These are phyloP conservation scores for Epichloe typhina DNA, from an alignment of 2,329 filamentous ascomycete genomes.

Conservation along the genomic window DNA sequence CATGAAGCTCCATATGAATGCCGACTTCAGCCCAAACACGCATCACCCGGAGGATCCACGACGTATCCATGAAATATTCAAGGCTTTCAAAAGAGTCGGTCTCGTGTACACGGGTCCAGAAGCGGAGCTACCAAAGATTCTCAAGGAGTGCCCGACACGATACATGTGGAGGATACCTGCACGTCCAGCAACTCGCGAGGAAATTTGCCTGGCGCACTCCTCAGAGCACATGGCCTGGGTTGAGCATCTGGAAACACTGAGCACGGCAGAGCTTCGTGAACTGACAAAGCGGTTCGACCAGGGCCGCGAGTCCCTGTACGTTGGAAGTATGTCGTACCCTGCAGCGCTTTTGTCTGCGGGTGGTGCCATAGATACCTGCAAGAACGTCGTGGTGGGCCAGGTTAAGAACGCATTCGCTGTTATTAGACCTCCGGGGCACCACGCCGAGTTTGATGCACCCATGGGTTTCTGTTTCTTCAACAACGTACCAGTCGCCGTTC, in stretches of 20 bases:
- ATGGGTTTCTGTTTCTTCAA: constrained; percentile 98
- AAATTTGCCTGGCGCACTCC: constrained; percentile 71
- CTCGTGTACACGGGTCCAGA: constrained; percentile 55
- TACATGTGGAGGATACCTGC: constrained; percentile 69
- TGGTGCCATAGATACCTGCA: constrained; percentile 89
- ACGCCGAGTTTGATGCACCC: constrained; percentile 72
- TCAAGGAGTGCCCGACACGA: constrained; percentile 40
- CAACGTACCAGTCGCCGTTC: constrained; percentile 88
- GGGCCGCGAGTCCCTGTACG: constrained; percentile 65
- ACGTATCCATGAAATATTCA: constrained; percentile 86
- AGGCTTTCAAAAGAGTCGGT: constrained; percentile 69
- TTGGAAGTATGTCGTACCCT: constrained; percentile 68
- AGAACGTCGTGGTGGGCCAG: constrained; percentile 68
- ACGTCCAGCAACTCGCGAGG: constrained; percentile 61
- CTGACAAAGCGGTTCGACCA: constrained; percentile 49
- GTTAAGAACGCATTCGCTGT: constrained; percentile 95
- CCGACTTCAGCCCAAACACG: constrained; percentile 57
- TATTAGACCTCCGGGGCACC: constrained; percentile 88
- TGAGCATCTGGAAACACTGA: constrained; percentile 37
- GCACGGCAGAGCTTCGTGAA: constrained; percentile 52
- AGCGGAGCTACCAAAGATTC: constrained; percentile 35
- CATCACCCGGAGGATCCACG: constrained; percentile 91
- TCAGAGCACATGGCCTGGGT: constrained; percentile 72
- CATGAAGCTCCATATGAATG: constrained; percentile 92
- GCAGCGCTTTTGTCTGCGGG: constrained; percentile 78